These are phyloP conservation scores for Elaeis oleifera DNA, from an alignment of 202 grass and related monocot species.

Conservation along the genomic window DNA sequence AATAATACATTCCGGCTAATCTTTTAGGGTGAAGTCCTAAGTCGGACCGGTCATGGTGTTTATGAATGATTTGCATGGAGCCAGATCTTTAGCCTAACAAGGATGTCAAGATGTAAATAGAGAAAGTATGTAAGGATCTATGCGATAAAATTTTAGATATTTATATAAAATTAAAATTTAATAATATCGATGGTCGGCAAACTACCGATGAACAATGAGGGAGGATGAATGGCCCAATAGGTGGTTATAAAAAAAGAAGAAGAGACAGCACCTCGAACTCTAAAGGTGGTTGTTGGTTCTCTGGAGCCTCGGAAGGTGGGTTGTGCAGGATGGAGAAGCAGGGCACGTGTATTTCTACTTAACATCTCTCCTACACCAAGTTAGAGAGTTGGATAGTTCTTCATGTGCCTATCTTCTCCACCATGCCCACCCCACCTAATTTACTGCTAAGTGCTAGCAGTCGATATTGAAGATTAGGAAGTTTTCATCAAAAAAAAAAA, in stretches of 20 bases:
- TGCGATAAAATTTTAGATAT: too few species aligned
- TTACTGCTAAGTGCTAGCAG: too few species aligned
- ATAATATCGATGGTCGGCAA: too few species aligned
- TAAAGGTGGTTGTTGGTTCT: too few species aligned
- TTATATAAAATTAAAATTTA: too few species aligned
- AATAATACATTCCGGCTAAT: too few species aligned
- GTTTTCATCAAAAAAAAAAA: too few species aligned
- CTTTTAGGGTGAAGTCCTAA: too few species aligned
- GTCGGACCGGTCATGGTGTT: too few species aligned
- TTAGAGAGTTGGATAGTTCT: constrained; percentile 19
- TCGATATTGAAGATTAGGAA: too few species aligned
- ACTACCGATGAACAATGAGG: background rate
- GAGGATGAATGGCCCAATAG: background rate
- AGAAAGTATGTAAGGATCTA: too few species aligned
- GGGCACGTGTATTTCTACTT: constrained; percentile 37
- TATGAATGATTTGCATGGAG: background rate
- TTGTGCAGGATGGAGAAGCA: constrained; percentile 36
- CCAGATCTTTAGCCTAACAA: background rate
- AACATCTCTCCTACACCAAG: background rate
- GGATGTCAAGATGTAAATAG: too few species aligned
- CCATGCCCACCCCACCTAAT: constrained; percentile 20
- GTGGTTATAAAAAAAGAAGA: background rate
- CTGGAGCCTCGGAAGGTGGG: constrained; percentile 1
- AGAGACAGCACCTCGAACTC: background rate
- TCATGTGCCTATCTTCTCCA: constrained; percentile 32